Evolutionary conservation across 495 filamentous ascomycete genomes (phyloP), one percentile per base, ranked within the genome.

Genomic region (Podospora bellae-mahoneyi): DNA sequence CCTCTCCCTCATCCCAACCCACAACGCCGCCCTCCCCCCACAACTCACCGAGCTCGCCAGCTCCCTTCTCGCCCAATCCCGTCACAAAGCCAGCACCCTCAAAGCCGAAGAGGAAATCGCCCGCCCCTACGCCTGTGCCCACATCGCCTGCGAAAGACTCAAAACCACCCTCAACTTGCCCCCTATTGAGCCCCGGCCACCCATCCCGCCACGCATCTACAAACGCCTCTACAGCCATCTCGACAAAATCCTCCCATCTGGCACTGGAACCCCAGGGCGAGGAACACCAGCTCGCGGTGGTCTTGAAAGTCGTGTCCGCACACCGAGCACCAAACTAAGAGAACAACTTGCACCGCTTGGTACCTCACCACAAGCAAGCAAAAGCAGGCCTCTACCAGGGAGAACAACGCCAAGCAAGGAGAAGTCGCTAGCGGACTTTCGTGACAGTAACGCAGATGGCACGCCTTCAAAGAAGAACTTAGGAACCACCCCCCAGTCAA

Each of bases 51-150:
- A 92, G 60, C 84, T 97, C 16, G 89, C 95, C 1, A 79, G 84
- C 62, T 93, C 92, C 18, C 85, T 98, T 13, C 87, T 97, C 44
- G 91, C 93, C 27, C 94, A 97, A 74, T 97, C 93, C 5, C 88
- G 92, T 7, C 89, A 85, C 74, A 90, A 88, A 32, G 92, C 94
- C 32, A 87, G 86, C 71, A 90, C 84, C 20, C 80, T 98, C 13
- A 96, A 93, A 73, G 84, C 89, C 7, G 92, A 95, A 66, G 94
- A 99, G 77, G 94, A 99, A 76, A 88, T 93, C 69, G 91, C 90
- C 19, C 86, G 94, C 6, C 85, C 88, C 10, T 97, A 95, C 78
- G 92, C 91, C 10, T 98, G 96, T 75, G 91, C 93, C 1, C 90
- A 98, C 77, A 86, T 99, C 44, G 95, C 95, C 54, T 97, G 94